Evolutionary conservation across 2,329 filamentous ascomycete genomes (phyloP), one percentile per base, ranked within the genome.

Genomic region (Penicillium frequentans): DNA sequence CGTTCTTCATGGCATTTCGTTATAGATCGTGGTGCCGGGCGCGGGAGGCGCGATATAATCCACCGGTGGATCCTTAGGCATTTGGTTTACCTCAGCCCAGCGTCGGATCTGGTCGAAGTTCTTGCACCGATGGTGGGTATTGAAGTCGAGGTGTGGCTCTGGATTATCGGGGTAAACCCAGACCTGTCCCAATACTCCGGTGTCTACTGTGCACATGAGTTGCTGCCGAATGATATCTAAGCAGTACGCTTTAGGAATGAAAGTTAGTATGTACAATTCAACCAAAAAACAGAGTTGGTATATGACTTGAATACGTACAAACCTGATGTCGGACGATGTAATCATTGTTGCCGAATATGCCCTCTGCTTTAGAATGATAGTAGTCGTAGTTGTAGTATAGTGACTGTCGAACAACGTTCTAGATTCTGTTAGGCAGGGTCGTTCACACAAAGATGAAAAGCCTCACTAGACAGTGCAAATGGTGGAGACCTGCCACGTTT

Each of bases 171-270:
- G 66, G 19, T 70, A 65, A 33, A 79, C 80, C 85, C 85, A 88
- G 6, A 87, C 79, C 63, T 88, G 84, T 13, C 84, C 84, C 0
- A 87, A 75, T 0, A 88, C 79, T 1, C 80, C 84, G 3, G 84
- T 81, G 61, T 88, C 86, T 21, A 82, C 76, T 27, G 81, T 83
- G 70, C 85, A 88, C 83, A 87, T 87, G 14, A 88, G 75, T 16
- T 85, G 82, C 66, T 88, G 85, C 1, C 85, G 81, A 45, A 88
- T 57, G 3, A 82, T 83, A 60, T 88, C 86, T 31, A 87, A 73
- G 57, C 86, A 88, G 58, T 88, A 85, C 5, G 81, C 79, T 82
- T 49, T 19, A 10, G 19, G 24, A 4, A 7, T 2, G 5, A 7
- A 23, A 23, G 29, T 53, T 21, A 55, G 51, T 1, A 10, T 11